Percentiles rank a stretch among this genome's conserved stretches.
phyloP scores from a whole-genome alignment of 139 green algal genomes.

The Zygnema cylindricum region DNA sequence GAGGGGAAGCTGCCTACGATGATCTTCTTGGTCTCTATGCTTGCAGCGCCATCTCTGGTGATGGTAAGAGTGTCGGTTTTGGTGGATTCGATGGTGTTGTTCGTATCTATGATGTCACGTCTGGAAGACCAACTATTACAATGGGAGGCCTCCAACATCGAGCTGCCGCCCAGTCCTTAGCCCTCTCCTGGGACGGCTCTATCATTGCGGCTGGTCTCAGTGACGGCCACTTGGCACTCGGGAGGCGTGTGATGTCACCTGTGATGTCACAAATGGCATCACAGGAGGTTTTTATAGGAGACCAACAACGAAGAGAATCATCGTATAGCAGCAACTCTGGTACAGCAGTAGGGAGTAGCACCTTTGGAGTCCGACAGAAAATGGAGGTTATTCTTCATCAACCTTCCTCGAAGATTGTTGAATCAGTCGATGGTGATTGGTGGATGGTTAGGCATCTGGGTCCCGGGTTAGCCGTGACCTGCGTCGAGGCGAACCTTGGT shows the following conservation, averaged over 20 bases:
- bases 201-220: constrained; percentile 1
- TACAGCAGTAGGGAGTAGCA: background rate
- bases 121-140: background rate
- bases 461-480: background rate
- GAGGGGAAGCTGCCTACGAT: background rate
- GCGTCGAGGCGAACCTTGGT: background rate
- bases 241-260: too few relatives aligned
- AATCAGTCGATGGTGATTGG: background rate
- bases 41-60: background rate
- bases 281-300: background rate
- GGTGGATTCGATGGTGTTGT: background rate
- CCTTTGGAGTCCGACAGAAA: background rate
- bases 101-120: background rate
- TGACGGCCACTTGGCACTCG: constrained; percentile 3
- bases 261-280: too few relatives aligned
- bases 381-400: background rate
- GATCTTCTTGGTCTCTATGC: background rate
- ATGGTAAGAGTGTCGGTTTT: background rate
- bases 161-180: constrained; percentile 5
- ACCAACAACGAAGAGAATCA: background rate
- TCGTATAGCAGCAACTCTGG: background rate
- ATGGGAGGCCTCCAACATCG: background rate
- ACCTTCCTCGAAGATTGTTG: background rate
- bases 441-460: background rate
- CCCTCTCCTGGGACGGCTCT: constrained; percentile 7